These are phyloP conservation scores for Aspergillus ostianus DNA, from an alignment of 495 filamentous ascomycete genomes.

Conservation along the genomic window DNA sequence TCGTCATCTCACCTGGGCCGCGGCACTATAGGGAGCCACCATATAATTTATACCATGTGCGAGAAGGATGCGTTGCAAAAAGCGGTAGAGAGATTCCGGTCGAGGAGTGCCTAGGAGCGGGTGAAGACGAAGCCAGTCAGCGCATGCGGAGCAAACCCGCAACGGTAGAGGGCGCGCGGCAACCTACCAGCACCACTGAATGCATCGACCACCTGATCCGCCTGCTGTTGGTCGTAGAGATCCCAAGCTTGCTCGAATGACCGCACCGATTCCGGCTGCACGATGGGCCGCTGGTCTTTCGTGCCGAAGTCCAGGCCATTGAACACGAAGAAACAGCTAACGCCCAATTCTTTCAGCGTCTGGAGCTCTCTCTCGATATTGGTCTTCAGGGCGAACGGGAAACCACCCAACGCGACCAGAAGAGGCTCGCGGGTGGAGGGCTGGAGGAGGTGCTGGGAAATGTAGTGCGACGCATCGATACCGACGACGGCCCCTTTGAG, in stretches of 20 bases:
- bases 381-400: conserved; percentile 70
- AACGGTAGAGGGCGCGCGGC: not conserved
- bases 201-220: conserved; percentile 72
- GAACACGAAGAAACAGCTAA: conserved; percentile 82
- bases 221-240: conserved; percentile 76
- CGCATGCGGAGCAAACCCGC: conserved; percentile 1
- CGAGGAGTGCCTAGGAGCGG: conserved; percentile 49
- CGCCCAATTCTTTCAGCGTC: conserved; percentile 59
- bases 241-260: conserved; percentile 71
- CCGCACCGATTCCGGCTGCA: conserved; percentile 43
- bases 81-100: conserved; percentile 62
- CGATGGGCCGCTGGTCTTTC: conserved; percentile 58
- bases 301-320: conserved; percentile 76
- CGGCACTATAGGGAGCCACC: conserved; percentile 86
- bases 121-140: conserved; percentile 20
- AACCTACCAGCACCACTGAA: conserved; percentile 79
- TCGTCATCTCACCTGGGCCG: conserved; percentile 67
- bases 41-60: conserved; percentile 71
- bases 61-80: conserved; percentile 70
- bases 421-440: conserved; percentile 75
- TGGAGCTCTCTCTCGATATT: conserved; percentile 72
- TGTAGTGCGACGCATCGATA: conserved; percentile 89
- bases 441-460: conserved; percentile 68
- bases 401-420: conserved; percentile 83
- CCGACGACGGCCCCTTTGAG: conserved; percentile 72